Evolutionary conservation across 768 basidiomycete genomes (phyloP), one percentile per base, ranked within the genome.

Genomic region (Psilocybe tampanensis): DNA sequence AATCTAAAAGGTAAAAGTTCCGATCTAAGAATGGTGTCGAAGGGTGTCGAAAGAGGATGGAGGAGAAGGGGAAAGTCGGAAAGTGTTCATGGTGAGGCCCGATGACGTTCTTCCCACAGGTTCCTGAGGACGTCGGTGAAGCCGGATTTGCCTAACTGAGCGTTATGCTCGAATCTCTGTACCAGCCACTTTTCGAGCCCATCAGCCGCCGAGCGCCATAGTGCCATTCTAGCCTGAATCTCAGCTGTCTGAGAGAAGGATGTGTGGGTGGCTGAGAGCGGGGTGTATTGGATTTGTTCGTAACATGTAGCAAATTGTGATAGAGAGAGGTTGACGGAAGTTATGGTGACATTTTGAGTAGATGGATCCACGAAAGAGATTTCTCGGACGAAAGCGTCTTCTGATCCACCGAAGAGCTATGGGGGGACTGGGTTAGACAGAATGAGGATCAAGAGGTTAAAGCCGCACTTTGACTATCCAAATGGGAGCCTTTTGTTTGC

Each of bases 281-380:
- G 95, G 1, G 80, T 79, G 69, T 98, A 98, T 54, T 84, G 86
- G 73, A 98, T 95, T 64, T 85, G 86, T 73, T 98, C 95, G 63
- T 91, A 86, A 69, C 93, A 96, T 36, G 89, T 92, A 60, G 93
- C 90, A 65, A 96, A 95, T 74, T 96, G 93, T n/a, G 94, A 94
- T 24, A 97, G 76, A 12, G 92, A 92, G 49, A 98, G 88, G 76
- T 98, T 98, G 73, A 94, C 89, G 24, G 94, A 94, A 33, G 92
- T 92, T 61, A 94, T 90, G 39, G 89, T 89, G 45, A 91, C 89
- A 29, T 80, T 85, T 73, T 90, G 89, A 22, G 81, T 85, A 56
- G 84, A 76, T 1, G 95, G 95, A 72, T 97, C 93, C 34, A 96
- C 81, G 68, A 95, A 96, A 4, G 94, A 93, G 63, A 97, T 89